Percentiles rank a stretch among this genome's conserved stretches.
Conservation (phyloP, 2,329 filamentous ascomycete species). For the Byssothecium circinans region DNA sequence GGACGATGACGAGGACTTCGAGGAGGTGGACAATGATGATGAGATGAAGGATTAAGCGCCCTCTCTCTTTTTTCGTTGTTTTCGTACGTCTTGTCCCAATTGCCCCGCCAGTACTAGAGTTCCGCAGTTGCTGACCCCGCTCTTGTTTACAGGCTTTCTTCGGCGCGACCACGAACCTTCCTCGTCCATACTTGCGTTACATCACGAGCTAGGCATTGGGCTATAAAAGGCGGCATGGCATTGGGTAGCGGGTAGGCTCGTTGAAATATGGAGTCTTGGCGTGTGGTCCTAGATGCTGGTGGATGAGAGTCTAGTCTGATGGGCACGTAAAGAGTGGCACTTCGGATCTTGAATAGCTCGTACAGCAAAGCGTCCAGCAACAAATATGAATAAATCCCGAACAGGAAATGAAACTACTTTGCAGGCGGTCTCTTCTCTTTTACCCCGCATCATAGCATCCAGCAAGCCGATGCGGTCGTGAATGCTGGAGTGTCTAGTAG, state of each 20-base stretch:
- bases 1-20: conserved; percentile 71
- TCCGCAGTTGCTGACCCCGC: neutral
- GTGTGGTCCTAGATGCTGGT: conserved; percentile 18
- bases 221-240: conserved; percentile 23
- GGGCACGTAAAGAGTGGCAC: conserved; percentile 17
- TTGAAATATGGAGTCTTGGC: conserved; percentile 32
- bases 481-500: too few relatives aligned
- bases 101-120: neutral
- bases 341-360: conserved; percentile 9
- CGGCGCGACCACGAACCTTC: conserved; percentile 23
- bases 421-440: neutral
- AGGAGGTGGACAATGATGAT: conserved; percentile 60
- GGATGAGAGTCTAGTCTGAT: conserved; percentile 17
- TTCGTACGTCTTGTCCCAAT: conserved; percentile 20
- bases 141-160: conserved; percentile 14
- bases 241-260: conserved; percentile 28
- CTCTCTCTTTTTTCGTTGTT: conserved; percentile 15
- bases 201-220: conserved; percentile 1
- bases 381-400: conserved; percentile 8
- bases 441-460: neutral
- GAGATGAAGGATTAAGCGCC: conserved; percentile 65
- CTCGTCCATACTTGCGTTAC: conserved; percentile 17
- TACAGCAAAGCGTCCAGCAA: conserved; percentile 17
- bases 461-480: too few relatives aligned
- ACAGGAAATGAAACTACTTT: neutral